Percentiles rank a stretch among this genome's conserved stretches.
Evolutionary conservation across 192 early-diverging fungal genomes (phyloP).

Genomic region (Spizellomyces punctatus): DNA sequence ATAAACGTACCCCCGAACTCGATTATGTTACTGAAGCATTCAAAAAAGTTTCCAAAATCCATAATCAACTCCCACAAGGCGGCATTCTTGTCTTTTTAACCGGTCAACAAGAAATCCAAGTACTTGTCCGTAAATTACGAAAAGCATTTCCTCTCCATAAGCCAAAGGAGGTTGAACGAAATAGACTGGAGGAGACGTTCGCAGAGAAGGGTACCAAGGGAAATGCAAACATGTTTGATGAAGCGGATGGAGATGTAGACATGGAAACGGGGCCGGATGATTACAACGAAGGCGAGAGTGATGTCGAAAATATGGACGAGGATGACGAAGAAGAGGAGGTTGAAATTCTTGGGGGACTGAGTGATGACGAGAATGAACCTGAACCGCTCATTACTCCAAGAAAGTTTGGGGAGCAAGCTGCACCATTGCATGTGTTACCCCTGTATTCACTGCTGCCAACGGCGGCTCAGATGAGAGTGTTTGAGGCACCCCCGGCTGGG

Average conservation of each 20-base stretch:
- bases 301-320: slow-evolving; percentile 46
- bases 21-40: slow-evolving; percentile 88
- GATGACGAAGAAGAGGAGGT: slow-evolving; percentile 72
- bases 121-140: slow-evolving; percentile 74
- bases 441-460: slow-evolving; percentile 96
- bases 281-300: slow-evolving; percentile 55
- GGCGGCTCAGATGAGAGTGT: slow-evolving; percentile 88
- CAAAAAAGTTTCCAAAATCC: slow-evolving; percentile 94
- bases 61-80: slow-evolving; percentile 86
- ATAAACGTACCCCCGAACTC: slow-evolving; percentile 82
- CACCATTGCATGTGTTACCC: slow-evolving; percentile 90
- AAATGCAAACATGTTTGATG: slow-evolving; percentile 30
- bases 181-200: slow-evolving; percentile 27
- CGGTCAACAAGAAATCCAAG: slow-evolving; percentile 90
- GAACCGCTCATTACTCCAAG: slow-evolving; percentile 33
- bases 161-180: slow-evolving; percentile 31
- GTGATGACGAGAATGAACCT: slow-evolving; percentile 61
- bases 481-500: slow-evolving; percentile 84
- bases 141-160: slow-evolving; percentile 64
- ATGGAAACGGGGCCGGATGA: slow-evolving; percentile 62
- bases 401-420: slow-evolving; percentile 7
- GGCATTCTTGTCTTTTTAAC: slow-evolving; percentile 95
- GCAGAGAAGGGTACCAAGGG: slow-evolving; percentile 2
- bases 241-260: slow-evolving; percentile 43
- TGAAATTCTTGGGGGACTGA: slow-evolving; percentile 48